Evolutionary conservation across 139 green algal genomes (phyloP).

Genomic region (Marvania coccoides): DNA sequence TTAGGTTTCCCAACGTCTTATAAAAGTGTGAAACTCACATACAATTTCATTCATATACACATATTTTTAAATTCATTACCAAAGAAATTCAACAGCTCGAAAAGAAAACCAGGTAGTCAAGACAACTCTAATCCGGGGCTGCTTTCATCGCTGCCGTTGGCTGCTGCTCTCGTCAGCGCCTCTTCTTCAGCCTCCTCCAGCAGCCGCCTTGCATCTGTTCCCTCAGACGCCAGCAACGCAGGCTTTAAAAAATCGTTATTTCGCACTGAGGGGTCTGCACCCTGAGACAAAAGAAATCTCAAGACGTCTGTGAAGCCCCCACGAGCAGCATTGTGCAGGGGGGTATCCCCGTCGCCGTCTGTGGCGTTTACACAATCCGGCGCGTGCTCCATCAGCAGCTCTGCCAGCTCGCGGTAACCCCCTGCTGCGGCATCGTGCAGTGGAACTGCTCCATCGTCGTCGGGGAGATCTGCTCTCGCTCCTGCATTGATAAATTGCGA

Average conservation of each 20-base stretch:
- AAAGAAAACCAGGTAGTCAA: not conserved
- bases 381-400: conserved; percentile 1
- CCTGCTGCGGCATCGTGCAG: conserved; percentile 24
- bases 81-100: too few species aligned
- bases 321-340: conserved; percentile 26
- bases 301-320: conserved; percentile 1
- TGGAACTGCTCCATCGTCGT: conserved; percentile 13
- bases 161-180: not conserved
- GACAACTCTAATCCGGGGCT: not conserved
- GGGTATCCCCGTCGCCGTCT: conserved; percentile 23
- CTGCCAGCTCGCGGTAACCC: conserved; percentile 8
- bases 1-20: not conserved
- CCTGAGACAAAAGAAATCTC: conserved; percentile 4
- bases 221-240: conserved; percentile 5
- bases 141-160: not conserved
- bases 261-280: conserved; percentile 4
- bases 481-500: too few species aligned
- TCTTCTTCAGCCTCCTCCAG: conserved; percentile 2
- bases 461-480: not conserved
- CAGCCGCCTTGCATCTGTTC: not conserved
- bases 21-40: not conserved
- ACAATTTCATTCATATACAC: too few species aligned
- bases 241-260: conserved; percentile 15
- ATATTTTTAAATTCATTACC: too few species aligned
- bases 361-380: not conserved